Base-by-base conservation (phyloP, 2,329 filamentous ascomycete species). In the Phoma herbarum region DNA sequence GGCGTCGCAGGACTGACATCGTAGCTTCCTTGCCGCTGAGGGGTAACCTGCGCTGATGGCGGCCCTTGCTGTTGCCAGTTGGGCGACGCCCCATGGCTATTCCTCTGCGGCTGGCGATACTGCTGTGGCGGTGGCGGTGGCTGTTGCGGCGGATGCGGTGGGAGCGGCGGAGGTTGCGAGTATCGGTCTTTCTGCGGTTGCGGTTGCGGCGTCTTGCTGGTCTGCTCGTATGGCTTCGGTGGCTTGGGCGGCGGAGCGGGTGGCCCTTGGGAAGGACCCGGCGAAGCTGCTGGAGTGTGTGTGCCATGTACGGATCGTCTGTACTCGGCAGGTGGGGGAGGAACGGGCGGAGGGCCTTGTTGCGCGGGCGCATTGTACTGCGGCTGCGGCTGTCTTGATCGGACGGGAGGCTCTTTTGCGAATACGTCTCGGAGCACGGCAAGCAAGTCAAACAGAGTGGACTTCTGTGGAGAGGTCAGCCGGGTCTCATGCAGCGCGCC, bases 341-440 rank as follows among this genome's bases (percentile, higher is more conserved):
- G 90, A n/a, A 90, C 77, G 28, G 75, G 75, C 10, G 75, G 69
- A 12, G 77, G 66, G 63, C 77, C 73, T 57, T 67, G 74, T 43
- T 63, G 66, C 22, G 60, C 50, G 10, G 70, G 68, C 59, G 68
- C 61, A 56, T 74, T 70, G 35, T 79, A 77, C 64, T 83, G 81
- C 18, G 59, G 57, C 44, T 68, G 69, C 42, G 65, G 69, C 52
- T 80, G 79, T 69, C 88, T 88, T 31, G 93, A 88, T 60, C 95
- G 88, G 4, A 98, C 91, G 0, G 95, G 95, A 9, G 95, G 95
- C 71, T 99, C 95, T 78, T 96, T 96, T 35, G 93, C 90, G 74
- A 99, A 99, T 22, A 98, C 84, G 52, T 95, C 92, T 65, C 90
- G 86, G 3, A 99, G 79, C 26, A 96, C 90, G 16, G 86, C 87